phyloP scores from a whole-genome alignment of 2,329 filamentous ascomycete genomes.

The Penicillium sp. region DNA sequence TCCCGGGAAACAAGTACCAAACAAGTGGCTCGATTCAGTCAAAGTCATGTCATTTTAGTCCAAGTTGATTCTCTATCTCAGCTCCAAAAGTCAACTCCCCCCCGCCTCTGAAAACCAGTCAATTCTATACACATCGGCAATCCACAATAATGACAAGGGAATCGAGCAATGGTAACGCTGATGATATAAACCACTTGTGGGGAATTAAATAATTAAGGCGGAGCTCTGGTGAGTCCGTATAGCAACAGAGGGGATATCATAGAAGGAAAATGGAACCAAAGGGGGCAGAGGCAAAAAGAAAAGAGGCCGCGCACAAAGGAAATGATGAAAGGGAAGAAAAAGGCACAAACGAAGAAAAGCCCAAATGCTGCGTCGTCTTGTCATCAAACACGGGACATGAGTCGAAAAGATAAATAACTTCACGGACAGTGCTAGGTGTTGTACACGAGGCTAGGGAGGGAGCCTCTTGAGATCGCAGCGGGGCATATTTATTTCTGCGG shows the following conservation, averaged over 20 bases:
- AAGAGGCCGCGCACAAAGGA: constrained; percentile 25
- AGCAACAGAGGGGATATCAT: constrained; percentile 51
- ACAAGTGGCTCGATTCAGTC: constrained; percentile 1
- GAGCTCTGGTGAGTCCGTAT: constrained; percentile 37
- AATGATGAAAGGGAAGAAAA: constrained; percentile 23
- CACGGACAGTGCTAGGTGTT: constrained; percentile 37
- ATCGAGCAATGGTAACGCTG: constrained; percentile 24
- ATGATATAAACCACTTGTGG: constrained; percentile 24
- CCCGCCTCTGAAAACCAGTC: constrained; percentile 16
- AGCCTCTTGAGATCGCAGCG: constrained; percentile 26
- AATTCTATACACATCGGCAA: constrained; percentile 21
- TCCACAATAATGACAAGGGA: constrained; percentile 19
- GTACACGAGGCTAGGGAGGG: constrained; percentile 35
- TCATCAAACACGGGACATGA: constrained; percentile 47
- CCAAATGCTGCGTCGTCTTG: constrained; percentile 47
- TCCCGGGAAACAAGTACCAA: constrained; percentile 7
- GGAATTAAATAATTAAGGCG: constrained; percentile 37
- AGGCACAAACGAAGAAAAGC: constrained; percentile 26
- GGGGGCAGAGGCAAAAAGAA: constrained; percentile 23
- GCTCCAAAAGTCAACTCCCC: constrained; percentile 6
- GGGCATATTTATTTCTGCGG: constrained; percentile 42
- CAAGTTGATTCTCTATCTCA: constrained; percentile 21
- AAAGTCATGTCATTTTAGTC: constrained; percentile 21
- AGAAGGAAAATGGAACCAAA: constrained; percentile 34
- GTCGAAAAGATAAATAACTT: constrained; percentile 33